Conservation (phyloP, 1,284 basidiomycete species). For the Trametes polyzona region DNA sequence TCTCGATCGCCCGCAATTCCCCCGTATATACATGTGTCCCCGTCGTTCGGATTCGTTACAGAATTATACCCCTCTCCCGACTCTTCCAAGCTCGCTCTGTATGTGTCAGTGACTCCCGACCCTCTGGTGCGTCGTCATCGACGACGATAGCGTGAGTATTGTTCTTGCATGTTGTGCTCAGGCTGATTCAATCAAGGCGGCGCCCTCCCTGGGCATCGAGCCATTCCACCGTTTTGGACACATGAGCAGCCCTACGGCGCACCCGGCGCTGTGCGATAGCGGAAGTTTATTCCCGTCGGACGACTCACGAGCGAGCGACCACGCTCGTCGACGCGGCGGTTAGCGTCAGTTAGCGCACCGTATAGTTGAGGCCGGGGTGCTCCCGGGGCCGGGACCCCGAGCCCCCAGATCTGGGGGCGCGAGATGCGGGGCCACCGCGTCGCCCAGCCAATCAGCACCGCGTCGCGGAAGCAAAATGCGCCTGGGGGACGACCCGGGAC, state of each 20-base stretch:
- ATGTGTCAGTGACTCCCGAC: no score
- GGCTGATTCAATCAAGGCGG: no score
- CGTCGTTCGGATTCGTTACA: conserved; percentile 14
- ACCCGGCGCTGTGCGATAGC: conserved; percentile 4
- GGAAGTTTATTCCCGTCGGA: not conserved
- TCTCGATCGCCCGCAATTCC: conserved; percentile 19
- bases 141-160: no score
- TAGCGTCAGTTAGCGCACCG: not conserved
- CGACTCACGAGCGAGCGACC: not conserved
- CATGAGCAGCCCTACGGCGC: no score
- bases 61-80: conserved; percentile 15
- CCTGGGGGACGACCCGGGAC: not conserved
- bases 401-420: not conserved
- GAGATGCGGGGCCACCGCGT: conserved; percentile 5
- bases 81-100: not conserved
- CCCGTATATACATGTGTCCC: conserved; percentile 25
- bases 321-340: not conserved
- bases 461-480: conserved; percentile 25
- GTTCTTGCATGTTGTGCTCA: not conserved
- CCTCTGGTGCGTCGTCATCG: no score
- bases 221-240: no score
- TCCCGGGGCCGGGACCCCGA: not conserved
- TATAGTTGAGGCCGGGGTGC: not conserved
- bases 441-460: conserved; percentile 15
- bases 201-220: no score